Evolutionary conservation across 2,329 filamentous ascomycete species (phyloP), one percentile per base, ranked within the genome.

Genomic region (Claviceps sp.): DNA sequence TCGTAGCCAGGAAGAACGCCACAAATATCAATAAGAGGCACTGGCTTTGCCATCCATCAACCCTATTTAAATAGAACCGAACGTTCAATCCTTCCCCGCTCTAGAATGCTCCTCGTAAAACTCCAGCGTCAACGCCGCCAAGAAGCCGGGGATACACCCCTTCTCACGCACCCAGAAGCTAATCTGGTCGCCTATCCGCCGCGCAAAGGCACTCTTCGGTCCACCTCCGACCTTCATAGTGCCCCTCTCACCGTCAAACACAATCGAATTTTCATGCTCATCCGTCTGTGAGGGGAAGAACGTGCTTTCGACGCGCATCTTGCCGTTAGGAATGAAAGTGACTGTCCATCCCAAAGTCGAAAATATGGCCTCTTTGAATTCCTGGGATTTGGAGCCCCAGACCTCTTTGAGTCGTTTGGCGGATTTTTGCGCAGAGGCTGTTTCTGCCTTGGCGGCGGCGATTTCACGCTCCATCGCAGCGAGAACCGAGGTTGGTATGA

Each of bases 211-310:
- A 63, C 88, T 94, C 63, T 87, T 79, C 1, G 89, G 87, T 0
- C 93, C 93, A 1, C 93, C 93, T 37, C 85, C 87, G 53, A 98
- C 87, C 75, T 98, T 98, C 93, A 98, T 98, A 1, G 90, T 96
- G 7, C 91, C 93, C 53, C 86, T 83, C 70, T 96, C 89, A 49
- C 89, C 89, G 67, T 95, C 89, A 65, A 96, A 96, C 0, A 95
- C 81, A 54, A 85, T 84, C 53, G 77, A 81, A 59, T 84, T 84
- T 65, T 85, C 82, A 64, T 88, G 81, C 62, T 86, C 82, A 52
- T 86, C 81, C 64, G 65, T 80, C 70, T 55, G 67, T 2, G 79
- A 83, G 0, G 89, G 85, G 63, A 86, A 87, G 63, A 91, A 94
- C 58, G 91, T 85, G 54, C 79, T 85, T 51, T 91, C 94, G 22